These are phyloP conservation scores for Tuber melanosporum DNA, from an alignment of 495 filamentous ascomycete genomes.

Conservation along the genomic window DNA sequence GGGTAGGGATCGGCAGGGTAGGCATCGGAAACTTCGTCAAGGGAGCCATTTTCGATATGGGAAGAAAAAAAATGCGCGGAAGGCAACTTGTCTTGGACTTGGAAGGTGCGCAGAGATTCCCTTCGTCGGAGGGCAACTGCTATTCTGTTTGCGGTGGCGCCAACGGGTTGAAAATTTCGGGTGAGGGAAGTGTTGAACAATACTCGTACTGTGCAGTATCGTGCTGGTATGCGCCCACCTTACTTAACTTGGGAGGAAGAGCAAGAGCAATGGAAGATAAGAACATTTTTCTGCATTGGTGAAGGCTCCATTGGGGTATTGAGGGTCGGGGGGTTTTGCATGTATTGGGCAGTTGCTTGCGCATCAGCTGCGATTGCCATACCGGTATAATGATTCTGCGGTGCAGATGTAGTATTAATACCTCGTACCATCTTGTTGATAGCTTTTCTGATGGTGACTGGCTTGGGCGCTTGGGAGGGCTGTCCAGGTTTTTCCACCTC, in stretches of 20 bases:
- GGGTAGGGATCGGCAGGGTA: constrained; percentile 32
- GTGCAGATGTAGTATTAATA: constrained; percentile 1
- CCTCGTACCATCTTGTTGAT: background rate
- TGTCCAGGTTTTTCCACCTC: background rate
- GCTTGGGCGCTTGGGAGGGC: background rate
- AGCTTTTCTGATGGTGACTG: background rate
- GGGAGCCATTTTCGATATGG: background rate
- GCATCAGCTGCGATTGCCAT: background rate
- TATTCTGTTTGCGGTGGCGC: background rate
- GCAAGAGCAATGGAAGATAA: background rate
- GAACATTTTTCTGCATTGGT: background rate
- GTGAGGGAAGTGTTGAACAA: background rate
- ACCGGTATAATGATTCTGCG: background rate
- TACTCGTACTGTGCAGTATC: background rate
- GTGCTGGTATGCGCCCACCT: background rate
- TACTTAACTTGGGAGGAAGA: background rate
- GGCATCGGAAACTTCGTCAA: constrained; percentile 22
- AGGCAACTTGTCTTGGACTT: background rate
- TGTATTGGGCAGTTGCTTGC: constrained; percentile 1
- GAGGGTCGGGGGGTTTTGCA: background rate
- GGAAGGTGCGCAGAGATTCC: background rate
- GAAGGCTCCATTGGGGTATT: background rate
- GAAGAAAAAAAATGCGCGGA: background rate
- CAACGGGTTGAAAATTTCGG: background rate
- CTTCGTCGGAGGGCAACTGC: background rate